These are phyloP conservation scores for Apiotrichum mycotoxinovorans DNA, from an alignment of 1,284 basidiomycete genomes.

Conservation along the genomic window DNA sequence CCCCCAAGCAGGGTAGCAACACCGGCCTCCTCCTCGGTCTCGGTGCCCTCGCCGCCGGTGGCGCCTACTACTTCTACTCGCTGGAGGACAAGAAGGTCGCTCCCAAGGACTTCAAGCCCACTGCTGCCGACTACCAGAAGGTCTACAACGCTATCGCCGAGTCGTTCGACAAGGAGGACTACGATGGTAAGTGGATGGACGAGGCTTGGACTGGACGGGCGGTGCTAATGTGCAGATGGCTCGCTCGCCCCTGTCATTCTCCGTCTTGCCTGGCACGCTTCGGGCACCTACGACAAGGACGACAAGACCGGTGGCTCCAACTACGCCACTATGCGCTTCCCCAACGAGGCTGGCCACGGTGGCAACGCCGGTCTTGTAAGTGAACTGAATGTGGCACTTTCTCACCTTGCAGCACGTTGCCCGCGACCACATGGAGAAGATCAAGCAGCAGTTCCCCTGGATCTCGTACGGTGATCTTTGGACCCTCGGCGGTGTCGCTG, in stretches of 20 bases:
- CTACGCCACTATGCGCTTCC: constrained; percentile 93
- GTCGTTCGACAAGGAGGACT: constrained; percentile 69
- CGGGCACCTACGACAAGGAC: constrained; percentile 87
- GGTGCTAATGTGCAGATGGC: constrained; percentile 61
- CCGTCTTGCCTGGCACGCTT: constrained; percentile 89
- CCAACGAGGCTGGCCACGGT: constrained; percentile 74
- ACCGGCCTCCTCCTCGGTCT: constrained; percentile 27
- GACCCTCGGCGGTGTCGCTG: constrained; percentile 72
- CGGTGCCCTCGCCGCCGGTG: constrained; percentile 36
- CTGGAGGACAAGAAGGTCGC: constrained; percentile 48
- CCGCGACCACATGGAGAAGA: constrained; percentile 75
- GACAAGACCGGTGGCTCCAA: constrained; percentile 81
- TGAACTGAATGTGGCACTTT: background rate
- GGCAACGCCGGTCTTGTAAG: constrained; percentile 75
- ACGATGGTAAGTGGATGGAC: constrained; percentile 65
- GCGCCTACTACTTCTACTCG: constrained; percentile 48
- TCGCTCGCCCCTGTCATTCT: constrained; percentile 87
- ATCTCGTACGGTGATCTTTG: constrained; percentile 91
- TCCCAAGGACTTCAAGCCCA: constrained; percentile 53
- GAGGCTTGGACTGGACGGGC: background rate
- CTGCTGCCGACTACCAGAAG: constrained; percentile 75
- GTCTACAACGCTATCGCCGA: constrained; percentile 84
- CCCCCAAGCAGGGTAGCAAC: constrained; percentile 28
- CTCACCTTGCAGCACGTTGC: constrained; percentile 57
- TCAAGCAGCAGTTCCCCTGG: constrained; percentile 80